Evolutionary conservation across 805 yeast species (phyloP), one percentile per base, ranked within the genome.

Genomic region (Lachancea thermotolerans): DNA sequence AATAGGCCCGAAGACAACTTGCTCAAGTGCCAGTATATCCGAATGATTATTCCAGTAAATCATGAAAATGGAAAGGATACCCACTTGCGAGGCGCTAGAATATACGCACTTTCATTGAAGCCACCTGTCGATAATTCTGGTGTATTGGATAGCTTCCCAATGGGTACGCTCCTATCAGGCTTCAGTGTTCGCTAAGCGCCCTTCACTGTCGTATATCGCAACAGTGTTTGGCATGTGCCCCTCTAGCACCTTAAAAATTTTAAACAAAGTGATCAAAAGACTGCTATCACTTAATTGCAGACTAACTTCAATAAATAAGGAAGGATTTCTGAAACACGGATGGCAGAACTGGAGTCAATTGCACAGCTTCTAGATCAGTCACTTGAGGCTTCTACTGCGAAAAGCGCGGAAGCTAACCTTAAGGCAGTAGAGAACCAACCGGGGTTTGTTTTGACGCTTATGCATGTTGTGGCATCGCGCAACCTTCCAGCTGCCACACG

Each of bases 11-110:
- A 40, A 11, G 65, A 60, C 34, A 38, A 44, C 10, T 45, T 56
- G 1, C 45, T 64, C 30, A 58, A 56, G 33, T 58, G 66, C 38
- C 64, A 62, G 32, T 62, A 55, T 40, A 31, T 64, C 11, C 55
- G 58, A 25, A 41, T 65, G 14, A 51, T 48, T 10, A 60, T 65
- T 40, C 65, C 65, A 9, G 44, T 55, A 1, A 93, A 95, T 56
- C 96, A 88, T 56, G 97, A 90, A 59, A 89, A 87, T 58, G 99
- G 99, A 38, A 93, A 91, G 58, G 99, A 93, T 62, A 82, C 96
- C 0, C 98, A 89, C 61, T 69, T 93, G 10, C 66, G 99, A 39
- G 83, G 89, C 0, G 71, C 90, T 14, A 78, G 79, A 17, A 25
- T 61, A 10, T 63, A 49, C 40, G 43, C 47, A 16, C 33, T 37